Evolutionary conservation across 345 rosid genomes (phyloP).

Genomic region (Brassica incana): DNA sequence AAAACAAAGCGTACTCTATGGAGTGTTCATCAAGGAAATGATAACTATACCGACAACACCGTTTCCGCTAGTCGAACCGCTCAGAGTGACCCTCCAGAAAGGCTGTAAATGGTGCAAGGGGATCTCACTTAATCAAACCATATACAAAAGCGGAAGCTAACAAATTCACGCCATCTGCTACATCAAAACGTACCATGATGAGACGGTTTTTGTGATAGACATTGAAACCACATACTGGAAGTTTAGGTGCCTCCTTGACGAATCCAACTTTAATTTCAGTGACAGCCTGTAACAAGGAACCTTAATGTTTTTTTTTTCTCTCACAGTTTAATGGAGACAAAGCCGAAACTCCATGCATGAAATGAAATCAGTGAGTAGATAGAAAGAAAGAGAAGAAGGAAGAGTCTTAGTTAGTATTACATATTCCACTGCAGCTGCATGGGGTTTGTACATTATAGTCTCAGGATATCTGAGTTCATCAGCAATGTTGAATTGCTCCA

Average conservation of each 20-base stretch:
- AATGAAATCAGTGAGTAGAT: background rate
- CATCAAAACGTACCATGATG: conserved; percentile 36
- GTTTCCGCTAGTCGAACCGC: conserved; percentile 51
- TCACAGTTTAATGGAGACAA: background rate
- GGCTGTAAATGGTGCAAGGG: conserved; percentile 56
- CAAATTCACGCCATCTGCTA: background rate
- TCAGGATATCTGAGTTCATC: conserved; percentile 51
- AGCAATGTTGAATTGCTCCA: conserved; percentile 61
- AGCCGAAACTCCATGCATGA: background rate
- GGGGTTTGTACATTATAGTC: conserved; percentile 64
- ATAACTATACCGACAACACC: conserved; percentile 73
- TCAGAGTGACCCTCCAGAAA: conserved; percentile 77
- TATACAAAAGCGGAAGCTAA: background rate
- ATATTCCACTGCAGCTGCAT: conserved; percentile 45
- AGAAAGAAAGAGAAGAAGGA: conserved; percentile 2
- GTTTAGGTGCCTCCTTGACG: conserved; percentile 69
- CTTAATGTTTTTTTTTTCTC: background rate
- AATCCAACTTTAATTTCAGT: conserved; percentile 76
- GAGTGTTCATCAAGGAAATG: conserved; percentile 20
- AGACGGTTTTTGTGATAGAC: conserved; percentile 87
- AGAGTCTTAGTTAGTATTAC: conserved; percentile 40
- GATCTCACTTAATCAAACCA: conserved; percentile 18
- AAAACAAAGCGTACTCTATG: conserved; percentile 16
- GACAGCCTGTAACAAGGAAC: conserved; percentile 43
- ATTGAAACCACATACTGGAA: conserved; percentile 62